Base-by-base conservation (phyloP, 2,329 filamentous ascomycete species). In the Colletotrichum sp. region DNA sequence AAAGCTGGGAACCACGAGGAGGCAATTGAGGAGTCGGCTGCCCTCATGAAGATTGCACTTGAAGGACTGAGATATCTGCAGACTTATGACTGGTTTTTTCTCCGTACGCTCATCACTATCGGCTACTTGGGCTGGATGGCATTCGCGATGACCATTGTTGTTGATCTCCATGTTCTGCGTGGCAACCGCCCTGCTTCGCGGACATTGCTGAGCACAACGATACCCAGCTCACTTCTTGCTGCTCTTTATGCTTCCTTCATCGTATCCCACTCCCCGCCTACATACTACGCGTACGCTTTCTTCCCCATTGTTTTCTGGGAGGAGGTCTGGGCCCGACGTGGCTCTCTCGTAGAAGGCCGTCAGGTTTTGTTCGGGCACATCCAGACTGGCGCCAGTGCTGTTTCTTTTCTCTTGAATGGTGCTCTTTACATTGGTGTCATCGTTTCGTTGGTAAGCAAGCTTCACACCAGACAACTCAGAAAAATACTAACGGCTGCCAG, bases 281-380 rank as follows among this genome's bases (percentile, higher is more conserved):
- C 94, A 4, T 99, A 99, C 82, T 99, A 98, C 80, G 90, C 91
- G 3, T 99, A 99, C 81, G 94, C 93, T 1, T 90, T 97, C 78
- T 99, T 99, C 82, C 97, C 97, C 0, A 92, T 98, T 4, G 90
- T 95, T 71, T 98, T 99, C 85, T 99, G 97, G 97, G 96, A 98
- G 83, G 96, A 98, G 80, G 94, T 98, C 0, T 96, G 93, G 82
- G 94, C 94, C 5, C 91, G 94, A 33, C 90, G 95, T 70, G 87
- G 89, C 59, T 94, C 94, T 55, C 83, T 98, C 15, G 79, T 85
- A 8, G 89, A 92, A 75, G 96, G 95, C 5, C 87, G 89, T 66
- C 89, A 88, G 76, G 87, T 90, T 64, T 85, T 98, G 11, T 92
- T 98, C 76, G 88, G 90, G 1, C 89, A 96, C 77, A 85, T 96